Conservation (phyloP, 805 yeast species). For the Metschnikowia kofuensis region DNA sequence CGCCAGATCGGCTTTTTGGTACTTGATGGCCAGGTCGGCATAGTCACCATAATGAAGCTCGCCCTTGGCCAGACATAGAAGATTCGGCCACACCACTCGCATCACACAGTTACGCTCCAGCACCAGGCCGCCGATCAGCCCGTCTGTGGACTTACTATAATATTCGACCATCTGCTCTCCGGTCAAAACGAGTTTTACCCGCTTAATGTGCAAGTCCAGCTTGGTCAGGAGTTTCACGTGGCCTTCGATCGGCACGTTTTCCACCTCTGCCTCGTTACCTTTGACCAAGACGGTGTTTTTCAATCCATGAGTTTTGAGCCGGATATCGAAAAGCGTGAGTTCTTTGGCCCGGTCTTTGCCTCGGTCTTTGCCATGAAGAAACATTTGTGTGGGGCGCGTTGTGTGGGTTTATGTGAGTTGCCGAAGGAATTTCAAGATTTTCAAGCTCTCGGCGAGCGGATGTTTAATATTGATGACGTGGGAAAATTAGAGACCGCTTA, state of each 20-base stretch:
- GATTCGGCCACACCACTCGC: conserved; percentile 47
- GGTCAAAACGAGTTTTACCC: conserved; percentile 35
- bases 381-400: background rate
- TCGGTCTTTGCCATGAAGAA: conserved; percentile 15
- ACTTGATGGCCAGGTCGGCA: conserved; percentile 32
- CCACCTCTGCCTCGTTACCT: conserved; percentile 46
- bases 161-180: conserved; percentile 46
- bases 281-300: conserved; percentile 41
- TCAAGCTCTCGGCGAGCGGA: too few relatives aligned
- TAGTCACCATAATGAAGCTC: conserved; percentile 38
- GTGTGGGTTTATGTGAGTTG: too few relatives aligned
- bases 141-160: conserved; percentile 30
- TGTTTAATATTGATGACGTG: too few relatives aligned
- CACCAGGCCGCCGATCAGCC: conserved; percentile 31
- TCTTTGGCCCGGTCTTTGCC: conserved; percentile 15
- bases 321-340: conserved; percentile 36
- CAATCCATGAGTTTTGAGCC: conserved; percentile 37
- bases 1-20: conserved; percentile 18
- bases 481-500: too few relatives aligned
- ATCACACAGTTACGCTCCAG: conserved; percentile 39
- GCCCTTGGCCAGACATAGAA: conserved; percentile 41
- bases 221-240: conserved; percentile 45
- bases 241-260: conserved; percentile 43
- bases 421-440: too few relatives aligned
- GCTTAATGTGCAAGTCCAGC: conserved; percentile 38